phyloP scores from a whole-genome alignment of 139 green algal genomes.

The Chlorella sorokiniana region DNA sequence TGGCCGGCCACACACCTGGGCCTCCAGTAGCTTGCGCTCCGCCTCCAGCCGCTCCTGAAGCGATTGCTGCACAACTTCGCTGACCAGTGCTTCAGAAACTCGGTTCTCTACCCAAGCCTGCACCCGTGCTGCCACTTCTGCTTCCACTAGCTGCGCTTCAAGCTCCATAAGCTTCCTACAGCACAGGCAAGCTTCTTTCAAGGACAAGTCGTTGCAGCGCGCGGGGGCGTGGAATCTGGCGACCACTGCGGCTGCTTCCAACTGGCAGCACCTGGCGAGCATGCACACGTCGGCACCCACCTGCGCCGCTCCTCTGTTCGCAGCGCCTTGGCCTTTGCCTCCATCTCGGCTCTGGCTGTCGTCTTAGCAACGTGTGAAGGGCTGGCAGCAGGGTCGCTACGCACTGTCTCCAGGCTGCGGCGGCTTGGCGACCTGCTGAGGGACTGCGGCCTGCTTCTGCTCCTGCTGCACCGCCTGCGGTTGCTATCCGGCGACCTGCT shows the following conservation, averaged over 20 bases:
- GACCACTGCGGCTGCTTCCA: no score
- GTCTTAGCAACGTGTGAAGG: constrained; percentile 3
- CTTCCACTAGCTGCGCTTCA: constrained; percentile 50
- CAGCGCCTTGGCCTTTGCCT: constrained; percentile 26
- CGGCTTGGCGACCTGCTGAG: not conserved
- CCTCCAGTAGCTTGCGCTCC: constrained; percentile 56
- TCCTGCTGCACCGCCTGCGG: not conserved
- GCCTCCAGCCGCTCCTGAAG: constrained; percentile 53
- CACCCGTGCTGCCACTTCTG: constrained; percentile 51
- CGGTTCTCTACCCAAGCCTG: constrained; percentile 45
- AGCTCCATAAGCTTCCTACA: constrained; percentile 39
- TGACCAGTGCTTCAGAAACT: constrained; percentile 54
- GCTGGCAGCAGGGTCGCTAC: no score
- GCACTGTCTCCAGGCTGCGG: no score
- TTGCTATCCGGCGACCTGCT: not conserved
- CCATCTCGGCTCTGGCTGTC: constrained; percentile 22
- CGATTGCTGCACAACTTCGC: constrained; percentile 56
- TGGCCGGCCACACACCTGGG: constrained; percentile 28
- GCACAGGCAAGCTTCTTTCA: not conserved
- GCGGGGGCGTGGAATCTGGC: no score
- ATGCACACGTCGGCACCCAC: constrained; percentile 1
- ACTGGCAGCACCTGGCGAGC: not conserved
- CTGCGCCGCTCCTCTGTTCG: constrained; percentile 20
- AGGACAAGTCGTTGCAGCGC: no score
- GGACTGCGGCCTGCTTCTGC: not conserved